Conservation (phyloP, 768 basidiomycete genomes). For the Phylloporus sp. region DNA sequence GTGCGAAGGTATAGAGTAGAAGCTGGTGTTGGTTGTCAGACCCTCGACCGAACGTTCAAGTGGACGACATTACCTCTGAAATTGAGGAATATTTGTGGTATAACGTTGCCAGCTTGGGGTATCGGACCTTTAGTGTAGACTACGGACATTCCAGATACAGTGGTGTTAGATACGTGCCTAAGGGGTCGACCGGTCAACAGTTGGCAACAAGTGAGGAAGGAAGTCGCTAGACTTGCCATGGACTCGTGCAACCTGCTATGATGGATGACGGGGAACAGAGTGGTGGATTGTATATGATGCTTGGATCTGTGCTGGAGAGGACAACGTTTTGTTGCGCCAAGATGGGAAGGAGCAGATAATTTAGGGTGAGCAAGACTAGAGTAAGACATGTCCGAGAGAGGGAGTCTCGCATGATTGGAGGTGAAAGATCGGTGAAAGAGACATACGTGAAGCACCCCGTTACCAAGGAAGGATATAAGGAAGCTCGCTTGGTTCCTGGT, state of each 20-base stretch:
- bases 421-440: conserved; percentile 1
- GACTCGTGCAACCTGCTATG: conserved; percentile 18
- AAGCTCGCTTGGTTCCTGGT: conserved; percentile 1
- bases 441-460: neutral
- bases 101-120: conserved; percentile 36
- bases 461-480: conserved; percentile 3
- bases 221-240: conserved; percentile 15
- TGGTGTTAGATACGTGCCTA: conserved; percentile 23
- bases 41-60: neutral
- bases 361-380: too few species aligned
- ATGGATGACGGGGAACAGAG: conserved; percentile 15
- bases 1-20: conserved; percentile 41
- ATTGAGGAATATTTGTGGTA: conserved; percentile 54
- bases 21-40: conserved; percentile 29
- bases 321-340: conserved; percentile 22
- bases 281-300: conserved; percentile 28
- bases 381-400: conserved; percentile 14
- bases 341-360: conserved; percentile 1
- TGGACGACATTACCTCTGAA: conserved; percentile 43
- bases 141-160: conserved; percentile 9
- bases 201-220: neutral
- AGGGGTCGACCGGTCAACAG: too few species aligned
- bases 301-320: conserved; percentile 18
- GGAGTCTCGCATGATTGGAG: conserved; percentile 21
- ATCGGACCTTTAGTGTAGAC: conserved; percentile 42